Percentiles rank a stretch among this genome's conserved stretches.
Conservation (phyloP, 805 yeast species). For the Wickerhamomyces queroliae region DNA sequence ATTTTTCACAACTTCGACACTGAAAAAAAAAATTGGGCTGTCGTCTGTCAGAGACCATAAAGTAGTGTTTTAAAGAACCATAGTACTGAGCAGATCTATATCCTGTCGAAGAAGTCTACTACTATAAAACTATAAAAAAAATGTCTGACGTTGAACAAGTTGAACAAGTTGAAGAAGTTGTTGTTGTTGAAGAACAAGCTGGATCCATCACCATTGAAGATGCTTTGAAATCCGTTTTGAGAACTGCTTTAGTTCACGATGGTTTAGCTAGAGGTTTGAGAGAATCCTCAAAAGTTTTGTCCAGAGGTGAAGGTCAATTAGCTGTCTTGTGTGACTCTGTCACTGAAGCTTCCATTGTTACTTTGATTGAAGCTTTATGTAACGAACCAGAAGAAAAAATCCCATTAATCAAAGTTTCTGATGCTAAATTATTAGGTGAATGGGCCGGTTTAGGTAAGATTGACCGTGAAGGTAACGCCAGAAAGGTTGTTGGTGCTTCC, state of each 20-base stretch:
- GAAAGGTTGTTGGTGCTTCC: slow-evolving; percentile 99
- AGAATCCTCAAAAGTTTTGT: slow-evolving; percentile 98
- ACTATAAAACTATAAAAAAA: slow-evolving; percentile 20
- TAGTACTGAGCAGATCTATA: slow-evolving; percentile 52
- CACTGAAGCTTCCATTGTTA: slow-evolving; percentile 94
- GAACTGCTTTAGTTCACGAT: slow-evolving; percentile 96
- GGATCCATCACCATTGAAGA: slow-evolving; percentile 95
- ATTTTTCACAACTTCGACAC: neutral
- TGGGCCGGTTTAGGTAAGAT: slow-evolving; percentile 99
- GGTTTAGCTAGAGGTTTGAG: slow-evolving; percentile 99
- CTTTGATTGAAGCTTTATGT: slow-evolving; percentile 98
- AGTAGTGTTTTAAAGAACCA: neutral
- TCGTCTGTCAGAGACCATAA: neutral
- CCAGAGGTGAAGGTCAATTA: slow-evolving; percentile 96
- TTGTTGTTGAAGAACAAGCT: slow-evolving; percentile 69
- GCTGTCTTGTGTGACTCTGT: slow-evolving; percentile 97
- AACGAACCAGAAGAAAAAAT: slow-evolving; percentile 95
- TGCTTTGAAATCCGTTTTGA: slow-evolving; percentile 95
- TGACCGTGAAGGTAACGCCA: slow-evolving; percentile 99
- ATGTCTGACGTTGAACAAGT: slow-evolving; percentile 96
- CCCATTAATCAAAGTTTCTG: slow-evolving; percentile 98
- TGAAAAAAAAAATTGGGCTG: neutral
- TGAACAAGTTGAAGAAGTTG: slow-evolving; percentile 79
- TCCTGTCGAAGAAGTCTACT: slow-evolving; percentile 72
- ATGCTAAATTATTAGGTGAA: slow-evolving; percentile 99